A percentile compares a stretch with the other conserved stretches of the same genome.
Evolutionary conservation across 2,329 filamentous ascomycete species (phyloP).

Genomic region (Alternaria panax): DNA sequence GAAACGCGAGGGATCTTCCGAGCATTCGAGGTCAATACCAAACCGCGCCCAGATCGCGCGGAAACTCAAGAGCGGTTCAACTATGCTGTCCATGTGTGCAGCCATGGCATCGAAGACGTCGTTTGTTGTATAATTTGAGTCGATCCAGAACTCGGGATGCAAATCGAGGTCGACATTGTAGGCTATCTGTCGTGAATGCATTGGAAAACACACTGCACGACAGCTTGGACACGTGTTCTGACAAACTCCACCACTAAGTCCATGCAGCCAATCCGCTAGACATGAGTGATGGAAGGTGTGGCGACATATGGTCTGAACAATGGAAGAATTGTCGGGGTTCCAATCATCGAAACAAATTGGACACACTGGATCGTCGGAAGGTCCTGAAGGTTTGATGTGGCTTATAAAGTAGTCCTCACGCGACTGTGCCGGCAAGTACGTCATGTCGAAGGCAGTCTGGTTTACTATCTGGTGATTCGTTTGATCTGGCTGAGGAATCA

Average conservation of each 20-base stretch:
- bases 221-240: neutral
- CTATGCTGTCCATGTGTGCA: neutral
- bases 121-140: neutral
- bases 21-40: neutral
- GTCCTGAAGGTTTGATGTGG: neutral
- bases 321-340: neutral
- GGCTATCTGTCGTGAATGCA: neutral
- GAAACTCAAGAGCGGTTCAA: neutral
- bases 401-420: neutral
- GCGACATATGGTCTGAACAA: neutral
- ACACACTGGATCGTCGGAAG: neutral
- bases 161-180: neutral
- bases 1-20: neutral
- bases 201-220: neutral
- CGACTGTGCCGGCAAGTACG: neutral
- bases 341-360: neutral
- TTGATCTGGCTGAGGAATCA: neutral
- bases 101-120: neutral
- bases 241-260: neutral
- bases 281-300: neutral
- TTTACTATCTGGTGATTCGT: neutral
- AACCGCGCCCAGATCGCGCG: neutral
- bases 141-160: neutral
- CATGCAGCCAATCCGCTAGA: neutral
- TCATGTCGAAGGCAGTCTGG: neutral